Evolutionary conservation across 1,284 basidiomycete genomes (phyloP).

Genomic region (Cutaneotrichosporon mucoides): DNA sequence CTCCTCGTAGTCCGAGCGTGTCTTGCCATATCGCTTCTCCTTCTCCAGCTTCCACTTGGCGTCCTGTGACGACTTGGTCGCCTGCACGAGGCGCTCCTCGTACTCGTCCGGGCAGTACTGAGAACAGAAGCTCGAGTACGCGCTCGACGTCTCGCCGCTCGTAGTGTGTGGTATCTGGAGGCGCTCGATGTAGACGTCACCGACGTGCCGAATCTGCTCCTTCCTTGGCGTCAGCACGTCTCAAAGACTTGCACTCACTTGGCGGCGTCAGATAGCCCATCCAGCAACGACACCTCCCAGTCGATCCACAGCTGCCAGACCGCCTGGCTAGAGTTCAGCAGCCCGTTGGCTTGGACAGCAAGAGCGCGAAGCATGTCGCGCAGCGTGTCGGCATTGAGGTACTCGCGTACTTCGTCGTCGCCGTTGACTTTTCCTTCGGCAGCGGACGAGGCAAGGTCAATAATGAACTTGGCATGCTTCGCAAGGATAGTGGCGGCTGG

Average conservation of each 20-base stretch:
- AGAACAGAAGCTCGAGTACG: constrained; percentile 83
- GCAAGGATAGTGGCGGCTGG: constrained; percentile 68
- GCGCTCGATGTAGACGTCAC: constrained; percentile 43
- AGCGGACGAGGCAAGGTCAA: constrained; percentile 54
- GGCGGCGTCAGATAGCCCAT: constrained; percentile 52
- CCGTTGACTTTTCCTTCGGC: constrained; percentile 4
- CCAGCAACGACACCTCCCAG: constrained; percentile 67
- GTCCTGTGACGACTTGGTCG: constrained; percentile 63
- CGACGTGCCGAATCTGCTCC: constrained; percentile 35
- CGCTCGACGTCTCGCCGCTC: constrained; percentile 70
- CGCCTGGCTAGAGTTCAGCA: constrained; percentile 57
- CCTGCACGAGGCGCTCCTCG: constrained; percentile 66
- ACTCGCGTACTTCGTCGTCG: constrained; percentile 46
- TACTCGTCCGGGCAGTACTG: constrained; percentile 68
- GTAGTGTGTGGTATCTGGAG: constrained; percentile 44
- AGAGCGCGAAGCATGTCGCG: constrained; percentile 59
- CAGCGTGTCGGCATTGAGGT: constrained; percentile 55
- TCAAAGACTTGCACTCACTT: constrained; percentile 48
- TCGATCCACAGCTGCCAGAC: constrained; percentile 69
- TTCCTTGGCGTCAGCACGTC: constrained; percentile 20
- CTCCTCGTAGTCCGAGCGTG: constrained; percentile 41
- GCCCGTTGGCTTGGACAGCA: constrained; percentile 54
- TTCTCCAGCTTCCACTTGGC: constrained; percentile 46
- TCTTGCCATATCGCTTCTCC: constrained; percentile 38
- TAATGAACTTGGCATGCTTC: constrained; percentile 65